Evolutionary conservation across 768 basidiomycete species (phyloP), one percentile per base, ranked within the genome.

Genomic region (Leucosporidium yakuticum): DNA sequence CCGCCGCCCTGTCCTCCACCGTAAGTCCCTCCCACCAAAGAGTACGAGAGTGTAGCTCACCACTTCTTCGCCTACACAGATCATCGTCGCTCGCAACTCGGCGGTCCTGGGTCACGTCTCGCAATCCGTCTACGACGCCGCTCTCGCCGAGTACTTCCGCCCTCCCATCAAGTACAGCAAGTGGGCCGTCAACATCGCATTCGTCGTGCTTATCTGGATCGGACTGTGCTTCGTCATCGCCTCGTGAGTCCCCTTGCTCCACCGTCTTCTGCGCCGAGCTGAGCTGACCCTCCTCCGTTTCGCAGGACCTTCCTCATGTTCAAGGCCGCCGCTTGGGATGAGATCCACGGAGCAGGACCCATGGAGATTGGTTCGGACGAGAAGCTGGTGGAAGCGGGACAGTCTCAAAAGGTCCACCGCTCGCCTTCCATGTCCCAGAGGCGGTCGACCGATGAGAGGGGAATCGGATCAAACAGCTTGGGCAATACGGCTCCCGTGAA

Each of bases 131-230:
- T 51, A 48, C 19, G 25, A 36, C 17, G 60, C 53, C 9, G 70
- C 70, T 0, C 23, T 55, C 4, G 54, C 25, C 17, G 48, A 56
- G 58, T 72, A 72, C 67, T 69, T 5, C 54, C 67, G 67, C 57
- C 70, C 70, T 17, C 70, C 70, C 3, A 39, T 65, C 7, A 23
- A 29, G 15, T 72, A 72, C 70, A 34, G 44, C n/a, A 19, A 57
- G 25, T 72, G 70, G 70, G 64, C 67, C 5, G 67, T 69, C 64
- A 72, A 72, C 64, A 54, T 66, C 17, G 70, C 70, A 0, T 63
- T 17, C 12, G 48, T 68, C 21, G 25, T 49, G 4, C 25, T 72
- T 5, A 15, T 71, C 6, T 71, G 70, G 70, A n/a, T 51, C 14
- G 70, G 67, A 0, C 63, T 58, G 51, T 15, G 63, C 19, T 51